Evolutionary conservation across 164 flowering plant species (phyloP), one percentile per base, ranked within the genome.

Genomic region (Stephania cephalantha): DNA sequence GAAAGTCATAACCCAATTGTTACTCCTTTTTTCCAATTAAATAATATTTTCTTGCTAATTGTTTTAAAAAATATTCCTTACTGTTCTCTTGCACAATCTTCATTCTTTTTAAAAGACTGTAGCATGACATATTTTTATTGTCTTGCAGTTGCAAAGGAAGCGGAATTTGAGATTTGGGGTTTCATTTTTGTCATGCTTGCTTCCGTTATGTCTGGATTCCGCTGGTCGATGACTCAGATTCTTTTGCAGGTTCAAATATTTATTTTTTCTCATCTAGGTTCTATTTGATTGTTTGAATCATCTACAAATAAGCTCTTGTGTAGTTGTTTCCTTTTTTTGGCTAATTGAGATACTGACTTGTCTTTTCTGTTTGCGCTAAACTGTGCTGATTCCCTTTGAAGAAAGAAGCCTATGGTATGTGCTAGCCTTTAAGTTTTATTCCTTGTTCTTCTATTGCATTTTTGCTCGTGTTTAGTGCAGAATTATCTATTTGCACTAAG

Each of bases 141-240:
- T 68, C 42, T 72, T 55, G 76, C 93, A 95, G 99, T 96, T 85
- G 93, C 92, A 76, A 92, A 88, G 85, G 99, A 96, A 85, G 87
- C 99, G 9, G 95, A 92, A 76, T 96, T 96, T 87, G 90, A 94
- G 68, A 83, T 96, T 77, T 94, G 94, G 98, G 99, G 99, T 52
- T 96, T 96, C 80, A 72, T 92, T 70, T 90, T 96, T 84, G 97
- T 96, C 44, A 96, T 92, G 94, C 90, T 96, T 78, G 97, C 99
- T 79, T 92, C 99, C 81, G 94, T 96, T 67, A 94, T 96, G 99
- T 92, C 99, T 79, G 99, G 99, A 13, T 96, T 96, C 78, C 94
- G 99, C 53, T 96, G 99, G 99, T 88, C 86, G 78, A 96, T 94
- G 98, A 93, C 97, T 78, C 99, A 96, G 83, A 91, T 96, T 82